Evolutionary conservation across 176 grass and related monocot species (phyloP), one percentile per base, ranked within the genome.

Genomic region (Cenchrus americanus): DNA sequence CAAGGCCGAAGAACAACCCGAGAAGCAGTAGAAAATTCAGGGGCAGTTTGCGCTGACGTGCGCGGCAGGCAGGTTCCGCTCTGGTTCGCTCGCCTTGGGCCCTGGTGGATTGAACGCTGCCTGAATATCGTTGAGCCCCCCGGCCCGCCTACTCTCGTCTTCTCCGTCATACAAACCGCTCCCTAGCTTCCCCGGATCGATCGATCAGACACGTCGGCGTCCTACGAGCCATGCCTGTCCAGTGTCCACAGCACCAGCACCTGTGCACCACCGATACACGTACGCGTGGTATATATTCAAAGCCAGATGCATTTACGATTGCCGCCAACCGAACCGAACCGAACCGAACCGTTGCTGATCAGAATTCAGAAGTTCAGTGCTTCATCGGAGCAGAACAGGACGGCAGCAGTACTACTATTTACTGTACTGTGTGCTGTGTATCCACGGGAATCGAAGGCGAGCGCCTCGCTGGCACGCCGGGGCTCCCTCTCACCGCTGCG

Each of bases 181-280:
- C 54, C 51, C 15, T 34, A 34, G 34, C 34, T 54, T 18, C 51
- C 15, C 15, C 55, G 55, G 55, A 55, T 55, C 15, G 17, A 58
- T 58, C 55, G 55, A n/a, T 86, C 84, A 80, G 84, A 55, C 76
- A 65, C 76, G 67, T 80, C 67, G 58, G 67, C 76, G 83, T 51
- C 64, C 53, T 4, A 44, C 81, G 21, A 27, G 6, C 66, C 46
- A 0, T 17, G 48, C 14, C 18, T 18, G 8, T 17, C 5, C 13
- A 30, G 27, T 15, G 55, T 11, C 41, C 67, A 82, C 32, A 57
- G 48, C 59, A 34, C 37, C 51, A 23, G 63, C 73, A 30, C 27
- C 27, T 30, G 27, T 30, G 27, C 27, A 30, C 27, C 27, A 34
- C 34, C 34, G 34, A 32, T 86, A 65, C 77, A 23, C 57, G 8